Percentiles rank a stretch among this genome's conserved stretches.
Conservation (phyloP, 2,329 filamentous ascomycete species). For the Diaporthe sp. region DNA sequence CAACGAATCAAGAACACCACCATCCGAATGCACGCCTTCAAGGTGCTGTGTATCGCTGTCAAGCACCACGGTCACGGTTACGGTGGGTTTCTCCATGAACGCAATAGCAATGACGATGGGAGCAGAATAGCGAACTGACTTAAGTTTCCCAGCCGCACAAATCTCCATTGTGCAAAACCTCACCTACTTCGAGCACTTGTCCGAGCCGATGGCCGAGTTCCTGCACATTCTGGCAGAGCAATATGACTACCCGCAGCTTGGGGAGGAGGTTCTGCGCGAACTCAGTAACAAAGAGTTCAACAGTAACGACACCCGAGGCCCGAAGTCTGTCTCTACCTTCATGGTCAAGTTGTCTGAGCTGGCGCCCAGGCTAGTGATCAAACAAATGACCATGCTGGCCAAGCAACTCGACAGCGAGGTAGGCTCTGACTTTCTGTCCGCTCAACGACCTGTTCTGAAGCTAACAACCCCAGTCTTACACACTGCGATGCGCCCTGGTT, state of each 20-base stretch:
- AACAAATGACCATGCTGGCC: constrained; percentile 95
- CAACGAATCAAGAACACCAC: constrained; percentile 88
- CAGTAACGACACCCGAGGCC: constrained; percentile 93
- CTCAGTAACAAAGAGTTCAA: constrained; percentile 99
- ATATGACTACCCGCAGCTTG: constrained; percentile 96
- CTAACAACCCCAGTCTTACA: constrained; percentile 78
- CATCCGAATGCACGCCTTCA: constrained; percentile 97
- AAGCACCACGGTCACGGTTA: constrained; percentile 99
- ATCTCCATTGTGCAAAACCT: constrained; percentile 98
- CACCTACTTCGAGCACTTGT: constrained; percentile 98
- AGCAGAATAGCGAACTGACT: constrained; percentile 47
- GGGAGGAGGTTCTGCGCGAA: constrained; percentile 93
- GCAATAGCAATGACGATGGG: not conserved
- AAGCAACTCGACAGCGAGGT: constrained; percentile 97
- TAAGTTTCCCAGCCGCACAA: constrained; percentile 78
- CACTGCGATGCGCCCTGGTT: constrained; percentile 91
- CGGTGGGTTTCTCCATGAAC: constrained; percentile 66
- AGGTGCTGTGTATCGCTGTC: constrained; percentile 94
- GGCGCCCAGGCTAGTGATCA: constrained; percentile 91
- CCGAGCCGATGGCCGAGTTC: constrained; percentile 99
- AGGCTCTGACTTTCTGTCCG: constrained; percentile 40
- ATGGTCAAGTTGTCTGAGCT: constrained; percentile 94
- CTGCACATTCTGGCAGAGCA: constrained; percentile 95
- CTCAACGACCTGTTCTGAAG: too few species aligned
- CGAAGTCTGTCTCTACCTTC: constrained; percentile 96